Base-by-base conservation (phyloP, 2,329 filamentous ascomycete genomes). In the Zasmidium cellare region DNA sequence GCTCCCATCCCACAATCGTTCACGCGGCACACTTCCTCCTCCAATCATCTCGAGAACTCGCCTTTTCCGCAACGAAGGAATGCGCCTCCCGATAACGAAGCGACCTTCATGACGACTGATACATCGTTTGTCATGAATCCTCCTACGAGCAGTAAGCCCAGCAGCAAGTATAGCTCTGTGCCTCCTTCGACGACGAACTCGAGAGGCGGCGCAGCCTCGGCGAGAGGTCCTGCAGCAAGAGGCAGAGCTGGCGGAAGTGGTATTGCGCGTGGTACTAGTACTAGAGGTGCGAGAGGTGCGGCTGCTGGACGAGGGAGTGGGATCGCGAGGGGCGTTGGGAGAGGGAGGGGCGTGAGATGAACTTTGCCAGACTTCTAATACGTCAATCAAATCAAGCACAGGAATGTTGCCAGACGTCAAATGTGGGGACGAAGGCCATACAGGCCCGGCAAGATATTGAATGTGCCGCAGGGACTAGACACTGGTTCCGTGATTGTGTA, bases 101-200 rank as follows among this genome's bases (percentile, higher is more conserved):
- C 89, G 52, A 96, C 92, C 0, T 96, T 96, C 69, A 84, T 97
- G 82, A 96, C 92, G 22, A 96, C 91, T 11, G 92, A 96, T 71
- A 96, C 89, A 5, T 91, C 90, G 70, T 86, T 96, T 56, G 91
- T 96, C 31, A 90, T 96, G 67, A 92, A 92, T 7, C 64, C 68
- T 23, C 82, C 83, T 2, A 76, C 74, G 3, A 82, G 81, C 38
- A 79, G 77, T 25, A 84, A 82, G 67, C 72, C 73, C 3, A 74
- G 70, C 58, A 80, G 57, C 53, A 66, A 65, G 25, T 66, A 60
- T 54, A 63, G 54, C 38, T 61, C 60, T 18, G 62, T 62, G 52
- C 64, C 64, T 22, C 50, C 57, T 35, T 63, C 59, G 28, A 56
- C 60, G 44, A 56, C 56, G 41, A 59, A 54, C 47, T 55, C 20